Evolutionary conservation across 2,329 filamentous ascomycete genomes (phyloP).

Genomic region (Alternaria triticina): DNA sequence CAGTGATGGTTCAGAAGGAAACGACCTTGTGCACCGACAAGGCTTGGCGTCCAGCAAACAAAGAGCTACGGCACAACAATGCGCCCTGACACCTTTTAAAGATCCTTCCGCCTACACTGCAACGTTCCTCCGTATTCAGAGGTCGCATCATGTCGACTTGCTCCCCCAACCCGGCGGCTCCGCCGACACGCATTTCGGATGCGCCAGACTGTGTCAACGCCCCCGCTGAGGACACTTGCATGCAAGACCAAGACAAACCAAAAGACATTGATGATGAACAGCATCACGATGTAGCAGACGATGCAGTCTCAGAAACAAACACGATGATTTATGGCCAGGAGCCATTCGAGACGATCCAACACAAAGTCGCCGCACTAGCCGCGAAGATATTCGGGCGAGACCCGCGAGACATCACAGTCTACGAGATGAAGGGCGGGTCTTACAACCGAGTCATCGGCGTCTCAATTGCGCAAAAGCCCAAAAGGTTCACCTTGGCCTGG

Average conservation of each 20-base stretch:
- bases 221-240: not conserved
- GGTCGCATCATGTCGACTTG: not conserved
- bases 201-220: not conserved
- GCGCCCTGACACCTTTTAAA: not conserved
- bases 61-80: not conserved
- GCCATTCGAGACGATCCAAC: not conserved
- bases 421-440: not conserved
- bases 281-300: fast-evolving
- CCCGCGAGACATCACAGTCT: not conserved
- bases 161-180: not conserved
- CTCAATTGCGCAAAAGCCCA: not conserved
- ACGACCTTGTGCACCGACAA: not conserved
- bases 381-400: not conserved
- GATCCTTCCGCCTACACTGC: not conserved
- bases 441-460: not conserved
- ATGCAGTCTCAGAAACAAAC: not conserved
- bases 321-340: not conserved
- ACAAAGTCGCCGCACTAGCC: not conserved
- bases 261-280: not conserved
- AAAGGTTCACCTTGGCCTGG: not conserved
- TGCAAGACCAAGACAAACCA: not conserved
- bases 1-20: not conserved
- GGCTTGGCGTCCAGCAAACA: not conserved
- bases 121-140: not conserved
- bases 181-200: too few relatives aligned